phyloP scores from a whole-genome alignment of 257 asterid species.

The Coffea eugenioides region DNA sequence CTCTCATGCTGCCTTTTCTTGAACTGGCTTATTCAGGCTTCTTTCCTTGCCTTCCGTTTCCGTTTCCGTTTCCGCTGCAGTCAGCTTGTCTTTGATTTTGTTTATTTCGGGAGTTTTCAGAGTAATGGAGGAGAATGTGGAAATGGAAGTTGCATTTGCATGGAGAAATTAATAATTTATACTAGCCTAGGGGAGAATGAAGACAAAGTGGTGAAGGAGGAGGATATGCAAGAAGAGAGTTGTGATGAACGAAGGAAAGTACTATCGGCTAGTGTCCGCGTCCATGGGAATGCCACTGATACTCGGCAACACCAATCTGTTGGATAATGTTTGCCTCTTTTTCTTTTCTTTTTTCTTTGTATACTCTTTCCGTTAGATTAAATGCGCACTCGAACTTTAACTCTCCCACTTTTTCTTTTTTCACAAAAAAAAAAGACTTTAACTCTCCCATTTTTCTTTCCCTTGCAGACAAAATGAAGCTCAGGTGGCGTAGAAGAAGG shows the following conservation, averaged over 20 bases:
- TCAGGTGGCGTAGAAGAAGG: conserved; percentile 26
- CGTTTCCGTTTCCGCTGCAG: neutral
- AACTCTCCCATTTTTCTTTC: neutral
- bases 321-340: conserved; percentile 17
- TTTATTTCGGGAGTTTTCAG: neutral
- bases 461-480: no score
- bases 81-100: neutral
- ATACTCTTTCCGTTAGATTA: neutral
- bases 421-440: no score
- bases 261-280: conserved; percentile 38
- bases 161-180: neutral
- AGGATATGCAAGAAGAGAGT: neutral
- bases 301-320: conserved; percentile 43
- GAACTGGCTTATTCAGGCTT: conserved; percentile 48
- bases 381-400: neutral
- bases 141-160: neutral
- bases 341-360: neutral
- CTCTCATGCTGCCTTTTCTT: conserved; percentile 82
- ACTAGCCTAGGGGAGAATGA: neutral
- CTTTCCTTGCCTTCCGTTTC: neutral
- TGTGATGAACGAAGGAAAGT: neutral
- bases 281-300: conserved; percentile 29
- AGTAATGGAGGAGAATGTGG: neutral
- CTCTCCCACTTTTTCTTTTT: neutral
- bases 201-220: neutral